Evolutionary conservation across 129 eudicot species (phyloP).

Genomic region (Helianthus tuberosus): DNA sequence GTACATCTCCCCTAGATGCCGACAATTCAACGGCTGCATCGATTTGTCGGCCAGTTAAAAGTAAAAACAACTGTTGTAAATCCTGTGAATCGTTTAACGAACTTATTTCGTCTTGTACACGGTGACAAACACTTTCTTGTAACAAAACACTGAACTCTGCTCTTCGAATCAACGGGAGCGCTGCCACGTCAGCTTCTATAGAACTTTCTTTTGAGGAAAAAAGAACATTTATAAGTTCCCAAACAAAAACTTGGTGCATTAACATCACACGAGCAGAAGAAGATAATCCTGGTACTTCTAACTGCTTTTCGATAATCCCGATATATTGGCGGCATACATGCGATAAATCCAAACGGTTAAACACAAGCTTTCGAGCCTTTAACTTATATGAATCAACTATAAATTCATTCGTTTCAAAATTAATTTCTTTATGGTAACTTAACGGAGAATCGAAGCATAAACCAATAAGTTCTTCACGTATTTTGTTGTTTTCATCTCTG

Average conservation of each 20-base stretch:
- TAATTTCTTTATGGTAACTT: slow-evolving; percentile 66
- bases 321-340: slow-evolving; percentile 75
- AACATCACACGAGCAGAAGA: slow-evolving; percentile 68
- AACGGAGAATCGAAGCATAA: slow-evolving; percentile 67
- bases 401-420: slow-evolving; percentile 55
- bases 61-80: slow-evolving; percentile 73
- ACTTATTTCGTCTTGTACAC: slow-evolving; percentile 93
- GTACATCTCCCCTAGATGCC: slow-evolving; percentile 88
- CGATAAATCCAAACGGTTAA: slow-evolving; percentile 50
- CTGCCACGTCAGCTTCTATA: slow-evolving; percentile 60
- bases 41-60: slow-evolving; percentile 79
- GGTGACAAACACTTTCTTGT: slow-evolving; percentile 87
- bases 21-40: slow-evolving; percentile 87
- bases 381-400: slow-evolving; percentile 50
- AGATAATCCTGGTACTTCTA: slow-evolving; percentile 72
- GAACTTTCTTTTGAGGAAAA: slow-evolving; percentile 67
- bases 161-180: slow-evolving; percentile 79
- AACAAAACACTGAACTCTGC: slow-evolving; percentile 95
- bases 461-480: slow-evolving; percentile 61
- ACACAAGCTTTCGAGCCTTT: slow-evolving; percentile 68
- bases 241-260: slow-evolving; percentile 86
- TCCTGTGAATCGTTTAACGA: slow-evolving; percentile 60
- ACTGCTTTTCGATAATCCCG: slow-evolving; percentile 71
- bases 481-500: slow-evolving; percentile 69
- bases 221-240: slow-evolving; percentile 93